Evolutionary conservation across 345 rosid genomes (phyloP).

Genomic region (Eucalyptus curtisii): DNA sequence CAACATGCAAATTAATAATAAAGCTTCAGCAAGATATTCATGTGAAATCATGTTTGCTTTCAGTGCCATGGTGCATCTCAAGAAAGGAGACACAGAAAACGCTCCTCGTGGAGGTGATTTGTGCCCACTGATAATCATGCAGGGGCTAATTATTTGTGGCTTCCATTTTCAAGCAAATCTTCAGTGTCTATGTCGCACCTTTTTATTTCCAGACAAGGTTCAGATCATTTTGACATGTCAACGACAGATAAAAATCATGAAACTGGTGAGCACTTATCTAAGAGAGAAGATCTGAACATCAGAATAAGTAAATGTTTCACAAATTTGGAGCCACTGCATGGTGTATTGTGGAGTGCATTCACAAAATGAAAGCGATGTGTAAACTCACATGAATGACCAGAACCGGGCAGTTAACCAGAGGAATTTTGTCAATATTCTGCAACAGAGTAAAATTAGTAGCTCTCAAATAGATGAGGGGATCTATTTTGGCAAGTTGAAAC

Average conservation of each 20-base stretch:
- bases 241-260: neutral
- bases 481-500: neutral
- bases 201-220: neutral
- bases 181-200: neutral
- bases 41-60: neutral
- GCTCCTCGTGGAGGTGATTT: neutral
- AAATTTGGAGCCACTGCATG: neutral
- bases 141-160: neutral
- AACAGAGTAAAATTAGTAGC: neutral
- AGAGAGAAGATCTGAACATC: neutral
- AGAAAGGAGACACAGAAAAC: neutral
- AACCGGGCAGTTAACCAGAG: slow-evolving; percentile 62
- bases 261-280: neutral
- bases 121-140: neutral
- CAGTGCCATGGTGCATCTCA: neutral
- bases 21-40: neutral
- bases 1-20: neutral
- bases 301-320: neutral
- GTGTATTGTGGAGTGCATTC: neutral
- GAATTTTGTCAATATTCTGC: slow-evolving; percentile 85
- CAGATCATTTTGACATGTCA: neutral
- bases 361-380: neutral
- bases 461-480: neutral
- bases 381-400: slow-evolving; percentile 81
- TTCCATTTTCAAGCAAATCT: neutral